Conservation (phyloP, 805 yeast genomes). For the Candida nonsorbophila region DNA sequence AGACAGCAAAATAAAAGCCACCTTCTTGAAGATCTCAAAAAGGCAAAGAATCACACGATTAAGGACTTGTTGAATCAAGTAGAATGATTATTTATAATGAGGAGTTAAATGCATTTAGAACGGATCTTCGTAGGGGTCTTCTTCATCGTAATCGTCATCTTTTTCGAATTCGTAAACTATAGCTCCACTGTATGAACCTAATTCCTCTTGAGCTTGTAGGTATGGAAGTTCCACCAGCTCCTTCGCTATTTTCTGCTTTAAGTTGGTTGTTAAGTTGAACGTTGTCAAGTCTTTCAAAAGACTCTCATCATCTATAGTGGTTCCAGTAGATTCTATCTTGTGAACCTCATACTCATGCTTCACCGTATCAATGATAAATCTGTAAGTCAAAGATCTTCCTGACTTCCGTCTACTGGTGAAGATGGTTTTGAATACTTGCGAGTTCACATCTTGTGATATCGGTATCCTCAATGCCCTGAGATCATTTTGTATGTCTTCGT, state of each 20-base stretch:
- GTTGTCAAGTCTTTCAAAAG: slow-evolving; percentile 75
- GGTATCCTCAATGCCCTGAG: slow-evolving; percentile 44
- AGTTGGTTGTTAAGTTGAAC: slow-evolving; percentile 73
- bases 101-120: too few relatives aligned
- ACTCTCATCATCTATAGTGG: slow-evolving; percentile 43
- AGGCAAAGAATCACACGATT: too few relatives aligned
- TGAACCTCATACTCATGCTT: slow-evolving; percentile 37
- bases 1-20: slow-evolving; percentile 1
- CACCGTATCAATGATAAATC: slow-evolving; percentile 46
- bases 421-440: slow-evolving; percentile 37
- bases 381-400: slow-evolving; percentile 65
- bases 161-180: slow-evolving; percentile 93
- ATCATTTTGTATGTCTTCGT: slow-evolving; percentile 41
- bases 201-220: slow-evolving; percentile 75
- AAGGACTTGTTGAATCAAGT: too few relatives aligned
- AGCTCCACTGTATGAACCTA: slow-evolving; percentile 72
- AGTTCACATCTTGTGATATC: slow-evolving; percentile 40
- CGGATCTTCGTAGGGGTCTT: slow-evolving; percentile 96
- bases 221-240: slow-evolving; percentile 90
- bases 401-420: slow-evolving; percentile 75
- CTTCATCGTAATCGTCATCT: slow-evolving; percentile 97
- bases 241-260: slow-evolving; percentile 68
- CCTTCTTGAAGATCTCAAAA: not conserved
- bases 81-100: too few relatives aligned
- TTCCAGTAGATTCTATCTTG: slow-evolving; percentile 11